A percentile compares a stretch with the other conserved stretches of the same genome.
Evolutionary conservation across 2,329 filamentous ascomycete species (phyloP).

Genomic region (Aspergillus sp.): DNA sequence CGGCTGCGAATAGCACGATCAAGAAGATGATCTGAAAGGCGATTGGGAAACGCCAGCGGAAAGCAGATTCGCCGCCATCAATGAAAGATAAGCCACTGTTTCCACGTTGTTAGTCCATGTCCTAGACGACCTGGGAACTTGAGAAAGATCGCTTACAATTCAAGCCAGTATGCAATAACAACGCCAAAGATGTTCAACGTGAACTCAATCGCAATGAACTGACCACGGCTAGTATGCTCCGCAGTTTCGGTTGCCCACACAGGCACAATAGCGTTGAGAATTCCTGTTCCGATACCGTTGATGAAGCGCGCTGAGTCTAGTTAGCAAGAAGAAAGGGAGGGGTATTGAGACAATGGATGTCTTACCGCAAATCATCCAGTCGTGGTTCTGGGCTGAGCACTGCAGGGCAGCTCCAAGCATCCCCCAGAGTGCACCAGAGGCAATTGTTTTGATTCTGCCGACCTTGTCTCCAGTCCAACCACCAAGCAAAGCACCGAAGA

Average conservation of each 20-base stretch:
- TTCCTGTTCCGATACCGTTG: conserved; percentile 68
- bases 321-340: neutral
- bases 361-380: conserved; percentile 69
- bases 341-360: neutral
- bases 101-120: neutral
- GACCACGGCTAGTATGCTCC: conserved; percentile 66
- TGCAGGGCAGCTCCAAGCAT: conserved; percentile 64
- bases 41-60: conserved; percentile 69
- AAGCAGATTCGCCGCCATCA: conserved; percentile 56
- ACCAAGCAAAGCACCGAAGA: conserved; percentile 63
- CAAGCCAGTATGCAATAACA: conserved; percentile 62
- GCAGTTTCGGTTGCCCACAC: conserved; percentile 72
- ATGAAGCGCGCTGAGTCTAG: conserved; percentile 51
- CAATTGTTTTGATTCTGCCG: conserved; percentile 65
- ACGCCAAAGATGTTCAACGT: conserved; percentile 73
- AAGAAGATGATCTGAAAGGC: conserved; percentile 69
- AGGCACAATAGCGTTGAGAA: conserved; percentile 69
- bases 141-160: conserved; percentile 42
- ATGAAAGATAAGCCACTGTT: conserved; percentile 59
- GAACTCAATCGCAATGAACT: conserved; percentile 71
- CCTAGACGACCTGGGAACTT: too few relatives aligned
- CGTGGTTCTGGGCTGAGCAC: conserved; percentile 62
- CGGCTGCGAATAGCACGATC: conserved; percentile 53
- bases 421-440: conserved; percentile 57
- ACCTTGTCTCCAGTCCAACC: conserved; percentile 64